Base-by-base conservation (phyloP, 2,329 filamentous ascomycete species). In the Cytospora piceae region DNA sequence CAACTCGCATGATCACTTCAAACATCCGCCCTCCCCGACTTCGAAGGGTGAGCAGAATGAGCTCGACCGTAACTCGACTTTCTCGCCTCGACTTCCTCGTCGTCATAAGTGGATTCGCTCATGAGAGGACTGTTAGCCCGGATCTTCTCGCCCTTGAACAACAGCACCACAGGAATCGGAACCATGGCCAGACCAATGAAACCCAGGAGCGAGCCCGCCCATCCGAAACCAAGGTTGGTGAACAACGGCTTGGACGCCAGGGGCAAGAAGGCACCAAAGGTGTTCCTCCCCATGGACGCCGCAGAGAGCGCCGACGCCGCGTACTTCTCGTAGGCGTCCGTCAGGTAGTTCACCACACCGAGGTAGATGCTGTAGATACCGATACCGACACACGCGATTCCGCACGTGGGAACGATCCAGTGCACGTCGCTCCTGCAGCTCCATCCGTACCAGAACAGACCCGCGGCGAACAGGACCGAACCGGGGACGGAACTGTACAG, bases 361-460 rank as follows among this genome's bases (percentile, higher is more conserved):
- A 91, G 80, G 71, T 89, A 90, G 58, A 91, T 87, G 32, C 83
- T 85, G 74, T 89, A 90, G 67, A 91, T 90, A 52, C 89, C 83
- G 74, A 90, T 86, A 0, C 87, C 89, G 1, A 87, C 87, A 59
- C 63, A 85, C 0, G 80, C 83, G 4, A 92, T 79, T 0, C 85
- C 87, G 5, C 91, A 75, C 0, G 84, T 77, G 0, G 89, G 89
- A 0, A 85, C 84, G 37, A 90, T 85, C 88, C 89, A 92, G 55
- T 82, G 84, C 0, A 87, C 77, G 0, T 74, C 76, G 65, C 69
- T 76, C 0, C 59, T 82, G 0, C 83, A 83, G 0, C 86, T 87
- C 85, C 88, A 90, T 12, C 87, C 87, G 69, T 91, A 90, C 87
- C 88, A 90, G 77, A 91, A 89, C 0, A 90, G 76, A 0, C 89